Conservation (phyloP, 495 filamentous ascomycete genomes). For the Stereocaulon alpinum region DNA sequence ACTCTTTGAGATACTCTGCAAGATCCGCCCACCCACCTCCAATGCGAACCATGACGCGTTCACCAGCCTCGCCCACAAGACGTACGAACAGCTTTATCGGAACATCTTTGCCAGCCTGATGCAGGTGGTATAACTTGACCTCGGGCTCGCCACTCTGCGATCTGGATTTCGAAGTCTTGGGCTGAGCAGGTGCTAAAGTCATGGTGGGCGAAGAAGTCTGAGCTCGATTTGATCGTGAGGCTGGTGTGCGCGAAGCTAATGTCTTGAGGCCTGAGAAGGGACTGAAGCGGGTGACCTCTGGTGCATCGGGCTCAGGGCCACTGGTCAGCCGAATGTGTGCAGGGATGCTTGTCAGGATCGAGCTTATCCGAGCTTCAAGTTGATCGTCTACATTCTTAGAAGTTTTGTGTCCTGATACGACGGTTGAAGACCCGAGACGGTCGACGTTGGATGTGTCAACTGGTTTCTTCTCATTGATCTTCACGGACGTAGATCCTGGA, state of each 20-base stretch:
- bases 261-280: neutral
- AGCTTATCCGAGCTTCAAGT: conserved; percentile 75
- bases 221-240: conserved; percentile 11
- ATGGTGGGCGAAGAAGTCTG: conserved; percentile 42
- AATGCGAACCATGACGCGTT: conserved; percentile 93
- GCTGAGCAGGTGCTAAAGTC: conserved; percentile 53
- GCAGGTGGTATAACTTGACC: conserved; percentile 86
- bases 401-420: neutral
- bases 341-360: conserved; percentile 71
- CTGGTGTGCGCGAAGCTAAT: conserved; percentile 3
- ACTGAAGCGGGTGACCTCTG: conserved; percentile 2
- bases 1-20: conserved; percentile 88
- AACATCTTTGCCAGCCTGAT: conserved; percentile 66
- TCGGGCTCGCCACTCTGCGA: conserved; percentile 44
- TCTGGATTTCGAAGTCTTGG: conserved; percentile 32
- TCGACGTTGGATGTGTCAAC: neutral
- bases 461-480: conserved; percentile 6
- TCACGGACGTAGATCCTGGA: conserved; percentile 9
- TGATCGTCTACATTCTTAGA: conserved; percentile 44
- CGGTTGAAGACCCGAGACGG: neutral
- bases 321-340: conserved; percentile 66
- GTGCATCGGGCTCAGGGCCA: conserved; percentile 32
- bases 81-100: conserved; percentile 92
- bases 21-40: conserved; percentile 95
- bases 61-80: conserved; percentile 77